Evolutionary conservation across 2,329 filamentous ascomycete genomes (phyloP).

Genomic region (Celoporthe dispersa): DNA sequence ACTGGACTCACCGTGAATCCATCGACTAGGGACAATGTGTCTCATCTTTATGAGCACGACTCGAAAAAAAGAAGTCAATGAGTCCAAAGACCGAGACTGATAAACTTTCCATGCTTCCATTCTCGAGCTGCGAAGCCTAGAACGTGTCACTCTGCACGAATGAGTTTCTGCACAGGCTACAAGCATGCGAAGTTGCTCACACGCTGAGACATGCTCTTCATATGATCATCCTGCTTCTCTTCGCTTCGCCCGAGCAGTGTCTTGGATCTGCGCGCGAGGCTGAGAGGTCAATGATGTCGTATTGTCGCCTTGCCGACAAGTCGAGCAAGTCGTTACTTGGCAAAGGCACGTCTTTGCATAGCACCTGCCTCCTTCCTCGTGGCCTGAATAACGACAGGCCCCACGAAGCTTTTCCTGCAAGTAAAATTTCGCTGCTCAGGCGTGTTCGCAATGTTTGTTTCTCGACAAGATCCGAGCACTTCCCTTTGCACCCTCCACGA

Average conservation of each 20-base stretch:
- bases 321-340: neutral
- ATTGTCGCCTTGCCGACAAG: neutral
- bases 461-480: neutral
- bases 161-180: neutral
- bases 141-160: neutral
- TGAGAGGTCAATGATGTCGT: neutral
- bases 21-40: neutral
- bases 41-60: neutral
- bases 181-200: neutral
- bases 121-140: neutral
- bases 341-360: neutral
- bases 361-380: neutral
- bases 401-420: neutral
- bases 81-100: neutral
- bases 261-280: neutral
- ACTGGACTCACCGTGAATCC: neutral
- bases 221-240: neutral
- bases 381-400: neutral
- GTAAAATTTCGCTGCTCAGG: neutral
- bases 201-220: neutral
- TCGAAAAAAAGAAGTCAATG: neutral
- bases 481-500: neutral
- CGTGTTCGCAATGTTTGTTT: neutral
- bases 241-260: too few relatives aligned
- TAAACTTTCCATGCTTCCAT: neutral